Percentiles rank a stretch among this genome's conserved stretches.
Conservation (phyloP, 169 alveolate genomes). For the Plasmodium falciparum region DNA sequence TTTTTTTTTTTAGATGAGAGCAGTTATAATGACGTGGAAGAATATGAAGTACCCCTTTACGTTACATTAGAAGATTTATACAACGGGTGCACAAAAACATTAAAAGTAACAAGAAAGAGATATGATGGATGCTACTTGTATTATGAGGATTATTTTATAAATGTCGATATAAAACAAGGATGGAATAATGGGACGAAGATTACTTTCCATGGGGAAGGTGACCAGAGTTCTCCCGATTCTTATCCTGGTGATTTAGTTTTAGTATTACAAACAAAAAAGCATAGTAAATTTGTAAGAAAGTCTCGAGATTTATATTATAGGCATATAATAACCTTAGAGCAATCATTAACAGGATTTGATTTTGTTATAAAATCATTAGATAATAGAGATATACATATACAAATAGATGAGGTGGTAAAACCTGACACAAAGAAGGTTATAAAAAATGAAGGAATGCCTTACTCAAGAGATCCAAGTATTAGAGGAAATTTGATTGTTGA, state of each 20-base stretch:
- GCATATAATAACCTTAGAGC: constrained; percentile 85
- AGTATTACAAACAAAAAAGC: constrained; percentile 83
- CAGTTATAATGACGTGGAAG: background rate
- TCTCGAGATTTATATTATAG: constrained; percentile 86
- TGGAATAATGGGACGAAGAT: constrained; percentile 88
- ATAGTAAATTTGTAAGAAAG: constrained; percentile 83
- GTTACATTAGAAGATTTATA: constrained; percentile 87
- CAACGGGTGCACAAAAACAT: constrained; percentile 84
- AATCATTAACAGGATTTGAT: constrained; percentile 88
- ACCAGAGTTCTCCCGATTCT: constrained; percentile 85
- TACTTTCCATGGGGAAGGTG: constrained; percentile 88
- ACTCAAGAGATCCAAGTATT: constrained; percentile 81
- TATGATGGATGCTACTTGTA: constrained; percentile 77
- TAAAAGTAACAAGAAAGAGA: constrained; percentile 87
- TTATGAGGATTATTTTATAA: constrained; percentile 85
- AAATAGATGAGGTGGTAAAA: constrained; percentile 85
- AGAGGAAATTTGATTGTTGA: constrained; percentile 88
- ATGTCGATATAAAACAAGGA: constrained; percentile 89
- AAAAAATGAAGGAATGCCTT: constrained; percentile 88
- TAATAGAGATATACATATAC: constrained; percentile 85
- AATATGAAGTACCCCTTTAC: constrained; percentile 81
- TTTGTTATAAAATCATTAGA: constrained; percentile 88
- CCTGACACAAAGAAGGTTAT: constrained; percentile 85
- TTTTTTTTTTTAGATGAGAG: constrained; percentile 43
- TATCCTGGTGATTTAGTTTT: constrained; percentile 88